Conservation (phyloP, 371 early-diverging fungal species). For the Apophysomyces trapeziformis region DNA sequence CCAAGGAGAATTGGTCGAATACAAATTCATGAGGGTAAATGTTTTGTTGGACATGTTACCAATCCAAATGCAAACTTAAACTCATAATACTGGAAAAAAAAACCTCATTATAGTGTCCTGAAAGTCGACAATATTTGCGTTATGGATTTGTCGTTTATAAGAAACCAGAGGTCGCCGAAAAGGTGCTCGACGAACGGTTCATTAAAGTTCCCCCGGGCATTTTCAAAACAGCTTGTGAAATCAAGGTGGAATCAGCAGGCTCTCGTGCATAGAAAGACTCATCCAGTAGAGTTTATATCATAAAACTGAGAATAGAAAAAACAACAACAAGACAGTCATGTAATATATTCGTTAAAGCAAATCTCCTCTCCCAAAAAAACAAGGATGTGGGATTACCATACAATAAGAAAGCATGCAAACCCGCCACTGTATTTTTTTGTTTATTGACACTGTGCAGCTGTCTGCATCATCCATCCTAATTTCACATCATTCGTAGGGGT, state of each 20-base stretch:
- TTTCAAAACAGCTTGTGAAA: conserved; percentile 27
- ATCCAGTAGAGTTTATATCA: background rate
- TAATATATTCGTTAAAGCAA: too few species aligned
- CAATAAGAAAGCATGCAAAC: too few species aligned
- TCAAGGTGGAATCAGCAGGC: conserved; percentile 23
- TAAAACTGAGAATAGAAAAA: too few species aligned
- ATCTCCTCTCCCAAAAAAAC: too few species aligned
- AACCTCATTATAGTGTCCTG: conserved; percentile 24
- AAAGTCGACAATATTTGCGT: conserved; percentile 28
- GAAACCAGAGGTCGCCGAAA: conserved; percentile 20
- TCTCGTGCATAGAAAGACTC: background rate
- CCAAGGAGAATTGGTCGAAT: conserved; percentile 31
- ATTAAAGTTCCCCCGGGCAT: conserved; percentile 23
- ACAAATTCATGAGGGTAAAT: conserved; percentile 32
- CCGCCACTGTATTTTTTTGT: too few species aligned
- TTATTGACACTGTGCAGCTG: too few species aligned
- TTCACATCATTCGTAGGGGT: too few species aligned
- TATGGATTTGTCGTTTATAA: conserved; percentile 33
- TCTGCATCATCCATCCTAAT: too few species aligned
- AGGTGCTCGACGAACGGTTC: conserved; percentile 22
- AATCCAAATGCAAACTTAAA: background rate
- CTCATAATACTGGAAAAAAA: background rate
- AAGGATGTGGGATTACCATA: too few species aligned
- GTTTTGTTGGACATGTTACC: background rate
- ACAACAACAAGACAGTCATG: too few species aligned